Evolutionary conservation across 352 stramenopile genomes (phyloP).

Genomic region (Phytophthora pinifolia): DNA sequence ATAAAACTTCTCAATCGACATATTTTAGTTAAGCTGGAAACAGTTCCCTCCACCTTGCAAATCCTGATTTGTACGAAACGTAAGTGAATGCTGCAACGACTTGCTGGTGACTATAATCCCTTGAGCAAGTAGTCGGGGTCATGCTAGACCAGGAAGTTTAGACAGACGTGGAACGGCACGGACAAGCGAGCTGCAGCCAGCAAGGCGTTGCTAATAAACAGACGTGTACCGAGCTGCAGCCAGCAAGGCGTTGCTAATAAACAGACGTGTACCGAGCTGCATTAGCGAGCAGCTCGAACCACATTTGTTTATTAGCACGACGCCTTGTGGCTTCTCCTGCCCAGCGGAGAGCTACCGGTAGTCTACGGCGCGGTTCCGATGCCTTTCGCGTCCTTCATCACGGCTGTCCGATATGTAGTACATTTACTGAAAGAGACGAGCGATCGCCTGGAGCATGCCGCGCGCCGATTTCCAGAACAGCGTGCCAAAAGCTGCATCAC

Average conservation of each 20-base stretch:
- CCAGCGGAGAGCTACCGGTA: background rate
- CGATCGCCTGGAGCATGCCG: conserved; percentile 59
- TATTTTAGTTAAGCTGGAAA: too few species aligned
- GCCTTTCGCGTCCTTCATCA: conserved; percentile 1
- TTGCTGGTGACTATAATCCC: too few species aligned
- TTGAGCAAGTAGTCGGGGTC: too few species aligned
- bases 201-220: conserved; percentile 2
- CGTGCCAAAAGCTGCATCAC: conserved; percentile 45
- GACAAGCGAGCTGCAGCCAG: conserved; percentile 32
- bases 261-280: conserved; percentile 25
- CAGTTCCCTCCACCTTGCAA: too few species aligned
- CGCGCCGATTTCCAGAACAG: conserved; percentile 71
- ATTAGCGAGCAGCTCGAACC: conserved; percentile 15
- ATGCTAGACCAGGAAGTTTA: too few species aligned
- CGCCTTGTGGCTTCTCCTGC: background rate
- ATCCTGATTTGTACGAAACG: too few species aligned
- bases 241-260: too few species aligned
- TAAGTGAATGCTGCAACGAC: too few species aligned
- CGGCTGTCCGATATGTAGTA: background rate
- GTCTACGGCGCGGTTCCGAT: conserved; percentile 5
- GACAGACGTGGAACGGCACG: conserved; percentile 44
- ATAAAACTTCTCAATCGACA: too few species aligned
- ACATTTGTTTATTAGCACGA: too few species aligned
- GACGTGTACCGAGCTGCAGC: too few species aligned
- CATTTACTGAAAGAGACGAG: conserved; percentile 55